Evolutionary conservation across 306 rosid genomes (phyloP).

Genomic region (Sphenostylis stenocarpa): DNA sequence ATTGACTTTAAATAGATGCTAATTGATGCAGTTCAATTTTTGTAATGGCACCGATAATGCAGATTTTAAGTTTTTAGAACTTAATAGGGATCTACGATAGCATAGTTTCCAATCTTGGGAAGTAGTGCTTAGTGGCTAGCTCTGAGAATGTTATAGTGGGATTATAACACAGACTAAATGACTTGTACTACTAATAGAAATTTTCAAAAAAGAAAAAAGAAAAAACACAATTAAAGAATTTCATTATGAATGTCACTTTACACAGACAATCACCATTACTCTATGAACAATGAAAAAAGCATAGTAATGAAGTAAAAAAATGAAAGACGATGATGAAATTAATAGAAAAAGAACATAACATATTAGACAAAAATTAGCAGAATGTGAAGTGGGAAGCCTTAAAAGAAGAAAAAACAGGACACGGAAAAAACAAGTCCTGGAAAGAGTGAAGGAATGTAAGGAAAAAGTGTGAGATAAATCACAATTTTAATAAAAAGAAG

Average conservation of each 20-base stretch:
- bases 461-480: not conserved
- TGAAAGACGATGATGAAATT: not conserved
- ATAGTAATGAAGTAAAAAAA: not conserved
- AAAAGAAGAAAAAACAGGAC: not conserved
- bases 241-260: too few species aligned
- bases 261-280: too few species aligned
- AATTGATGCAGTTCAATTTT: not conserved
- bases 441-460: not conserved
- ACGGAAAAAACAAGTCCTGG: not conserved
- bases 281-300: not conserved
- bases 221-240: not conserved
- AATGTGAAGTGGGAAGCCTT: not conserved
- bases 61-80: not conserved
- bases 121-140: not conserved
- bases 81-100: not conserved
- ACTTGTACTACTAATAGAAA: not conserved
- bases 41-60: not conserved
- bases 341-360: not conserved
- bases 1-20: not conserved
- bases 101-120: not conserved
- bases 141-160: not conserved
- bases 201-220: not conserved
- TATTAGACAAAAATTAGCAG: not conserved
- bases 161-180: not conserved
- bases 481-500: not conserved